Base-by-base conservation (phyloP, 148 eudicot species). In the Vaccinium corymbosum region DNA sequence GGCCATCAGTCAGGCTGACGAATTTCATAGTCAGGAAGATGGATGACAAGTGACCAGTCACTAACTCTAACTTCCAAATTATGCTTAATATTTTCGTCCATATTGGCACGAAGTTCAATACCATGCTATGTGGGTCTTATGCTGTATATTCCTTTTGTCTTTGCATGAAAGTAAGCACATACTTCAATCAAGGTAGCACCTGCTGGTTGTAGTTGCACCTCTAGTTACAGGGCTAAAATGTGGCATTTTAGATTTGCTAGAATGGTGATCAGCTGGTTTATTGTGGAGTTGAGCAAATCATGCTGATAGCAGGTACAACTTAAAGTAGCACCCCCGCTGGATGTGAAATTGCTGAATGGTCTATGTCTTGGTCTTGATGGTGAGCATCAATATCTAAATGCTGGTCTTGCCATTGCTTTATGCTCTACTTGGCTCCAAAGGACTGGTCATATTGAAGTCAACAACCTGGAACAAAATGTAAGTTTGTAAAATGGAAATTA, bases 341-440 rank as follows among this genome's bases (percentile, higher is more conserved):
- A 95, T 80, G 87, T 85, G 57, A 85, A 83, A 80, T 81, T 88
- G 86, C 90, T 97, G 79, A 87, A 88, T 76, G 96, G 95, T 77
- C 71, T 84, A 79, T 90, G 86, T 80, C 98, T 97, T 76, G 95
- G 98, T 87, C 98, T 97, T 68, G 89, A 88, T 59, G 99, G 99
- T 8, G 96, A 94, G 61, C 99, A 97, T 87, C 99, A 97, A 81
- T 94, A 89, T 77, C 62, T 91, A 75, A 97, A 97, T 90, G 99
- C 99, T 83, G 96, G 98, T 75, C 98, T 97, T 85, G 99, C 99
- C 49, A 88, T 97, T 84, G 91, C 95, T 59, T 85, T 97, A 84
- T 93, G 95, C 87, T 93, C 98, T 84, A 88, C 96, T 74, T 97
- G 95, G 94, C 98, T 97, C 86, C 94, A 95, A 78, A 91, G 86